phyloP scores from a whole-genome alignment of 768 basidiomycete genomes.

The Calvatia gigantea region DNA sequence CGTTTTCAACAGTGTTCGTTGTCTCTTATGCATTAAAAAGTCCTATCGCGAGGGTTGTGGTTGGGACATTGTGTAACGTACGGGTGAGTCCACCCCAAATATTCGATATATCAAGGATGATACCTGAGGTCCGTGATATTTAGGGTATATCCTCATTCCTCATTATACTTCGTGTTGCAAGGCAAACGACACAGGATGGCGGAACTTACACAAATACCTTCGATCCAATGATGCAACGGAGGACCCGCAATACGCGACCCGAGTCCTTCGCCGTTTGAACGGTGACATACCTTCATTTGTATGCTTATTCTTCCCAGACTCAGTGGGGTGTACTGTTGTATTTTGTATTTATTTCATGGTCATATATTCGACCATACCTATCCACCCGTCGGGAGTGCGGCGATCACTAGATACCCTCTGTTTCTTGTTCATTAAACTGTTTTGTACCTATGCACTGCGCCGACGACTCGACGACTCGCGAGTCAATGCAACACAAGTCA shows the following conservation, averaged over 20 bases:
- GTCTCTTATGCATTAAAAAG: not conserved
- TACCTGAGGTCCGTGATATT: not conserved
- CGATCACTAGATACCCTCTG: no score
- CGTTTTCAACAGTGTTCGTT: not conserved
- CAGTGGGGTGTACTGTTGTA: no score
- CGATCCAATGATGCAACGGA: not conserved
- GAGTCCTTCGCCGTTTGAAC: no score
- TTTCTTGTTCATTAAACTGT: no score
- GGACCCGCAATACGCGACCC: not conserved
- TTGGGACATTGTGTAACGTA: not conserved
- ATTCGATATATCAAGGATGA: not conserved
- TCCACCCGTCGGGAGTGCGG: no score
- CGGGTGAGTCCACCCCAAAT: not conserved
- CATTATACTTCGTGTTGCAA: not conserved
- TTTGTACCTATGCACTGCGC: no score
- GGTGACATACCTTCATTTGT: no score
- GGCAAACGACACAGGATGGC: not conserved
- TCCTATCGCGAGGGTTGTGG: not conserved
- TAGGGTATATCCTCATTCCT: slow-evolving; percentile 2
- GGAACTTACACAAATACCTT: not conserved
- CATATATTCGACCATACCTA: no score
- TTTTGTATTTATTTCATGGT: no score
- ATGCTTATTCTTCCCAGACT: not conserved
- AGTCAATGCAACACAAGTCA: no score
- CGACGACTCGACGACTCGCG: no score